Base-by-base conservation (phyloP, 2,329 filamentous ascomycete genomes). In the Neofusicoccum cordaticola region DNA sequence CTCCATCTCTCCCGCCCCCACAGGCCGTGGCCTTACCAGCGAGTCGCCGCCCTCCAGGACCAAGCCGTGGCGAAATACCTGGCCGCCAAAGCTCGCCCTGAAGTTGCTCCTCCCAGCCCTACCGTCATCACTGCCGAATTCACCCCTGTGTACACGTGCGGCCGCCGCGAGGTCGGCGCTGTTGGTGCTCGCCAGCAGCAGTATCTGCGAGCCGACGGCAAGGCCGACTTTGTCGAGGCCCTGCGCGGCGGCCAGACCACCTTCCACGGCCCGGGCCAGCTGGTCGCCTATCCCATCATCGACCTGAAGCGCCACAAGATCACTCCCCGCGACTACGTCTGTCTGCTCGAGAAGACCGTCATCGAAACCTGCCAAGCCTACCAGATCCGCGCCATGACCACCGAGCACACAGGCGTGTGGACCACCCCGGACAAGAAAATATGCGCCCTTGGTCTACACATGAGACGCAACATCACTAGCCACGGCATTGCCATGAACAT, bases 211-310 rank as follows among this genome's bases (percentile, higher is more conserved):
- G 68, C 73, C 37, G 65, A 74, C 37, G 79, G 79, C 41, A 70
- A 74, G 31, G 90, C 89, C 2, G 81, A 85, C n/a, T 86, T 95
- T 70, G 78, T 86, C 48, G 84, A 88, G 71, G 90, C 91, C 13
- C 85, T 88, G n/a, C 88, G 95, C 63, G 95, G 95, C 67, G 95
- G 95, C 0, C 88, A 96, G 69, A 93, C 92, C 0, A 98, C 95
- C 2, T 98, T 97, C 80, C 95, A 99, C 75, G 95, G 94, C 0
- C 95, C 94, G 0, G 94, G 94, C 0, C 95, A 99, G 76, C 80
- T 96, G 56, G 91, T 97, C 41, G 87, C 93, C n/a, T 99, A 96
- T 82, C 92, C 94, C 2, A 86, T 97, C 58, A 76, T 96, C n/a
- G 92, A 97, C 75, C 84, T 98, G 64, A 86, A 86, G 63, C 83